These are phyloP conservation scores for Fusarium staphyleae DNA, from an alignment of 2,329 filamentous ascomycete genomes.

Conservation along the genomic window DNA sequence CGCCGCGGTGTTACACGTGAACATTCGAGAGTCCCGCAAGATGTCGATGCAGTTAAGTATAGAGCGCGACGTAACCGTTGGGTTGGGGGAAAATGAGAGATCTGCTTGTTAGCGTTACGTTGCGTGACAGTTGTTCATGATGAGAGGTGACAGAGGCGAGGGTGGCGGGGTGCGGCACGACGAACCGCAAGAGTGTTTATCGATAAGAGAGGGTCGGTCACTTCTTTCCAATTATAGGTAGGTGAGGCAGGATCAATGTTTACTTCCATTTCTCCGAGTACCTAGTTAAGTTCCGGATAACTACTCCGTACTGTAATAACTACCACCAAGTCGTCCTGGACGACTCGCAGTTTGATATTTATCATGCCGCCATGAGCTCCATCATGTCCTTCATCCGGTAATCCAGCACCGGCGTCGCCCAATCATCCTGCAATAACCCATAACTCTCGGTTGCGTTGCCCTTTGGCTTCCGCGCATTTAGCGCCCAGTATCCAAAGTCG, in stretches of 20 bases:
- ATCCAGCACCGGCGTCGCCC: conserved; percentile 67
- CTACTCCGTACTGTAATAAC: too few species aligned
- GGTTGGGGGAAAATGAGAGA: background rate
- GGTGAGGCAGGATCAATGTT: background rate
- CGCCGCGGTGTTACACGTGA: conserved; percentile 27
- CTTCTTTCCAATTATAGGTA: too few species aligned
- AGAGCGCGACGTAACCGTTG: background rate
- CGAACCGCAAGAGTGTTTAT: conserved; percentile 13
- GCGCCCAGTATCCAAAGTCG: conserved; percentile 74
- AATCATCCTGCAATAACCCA: conserved; percentile 67
- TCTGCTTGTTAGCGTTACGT: conserved; percentile 10
- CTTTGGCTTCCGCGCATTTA: conserved; percentile 70
- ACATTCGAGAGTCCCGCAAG: conserved; percentile 17
- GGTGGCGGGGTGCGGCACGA: conserved; percentile 29
- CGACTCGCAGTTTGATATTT: background rate
- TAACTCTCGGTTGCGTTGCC: conserved; percentile 66
- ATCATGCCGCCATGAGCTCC: conserved; percentile 54
- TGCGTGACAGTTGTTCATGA: conserved; percentile 18
- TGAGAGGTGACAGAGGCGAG: conserved; percentile 17
- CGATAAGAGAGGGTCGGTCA: conserved; percentile 27
- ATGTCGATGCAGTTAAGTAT: background rate
- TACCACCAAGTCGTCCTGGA: too few species aligned
- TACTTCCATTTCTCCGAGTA: too few species aligned
- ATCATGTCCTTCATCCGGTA: conserved; percentile 69
- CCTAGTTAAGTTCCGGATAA: too few species aligned